A percentile compares a stretch with the other conserved stretches of the same genome.
These are phyloP conservation scores for Pyrenopolyporus hunteri DNA, from an alignment of 495 filamentous ascomycete species.

Conservation along the genomic window DNA sequence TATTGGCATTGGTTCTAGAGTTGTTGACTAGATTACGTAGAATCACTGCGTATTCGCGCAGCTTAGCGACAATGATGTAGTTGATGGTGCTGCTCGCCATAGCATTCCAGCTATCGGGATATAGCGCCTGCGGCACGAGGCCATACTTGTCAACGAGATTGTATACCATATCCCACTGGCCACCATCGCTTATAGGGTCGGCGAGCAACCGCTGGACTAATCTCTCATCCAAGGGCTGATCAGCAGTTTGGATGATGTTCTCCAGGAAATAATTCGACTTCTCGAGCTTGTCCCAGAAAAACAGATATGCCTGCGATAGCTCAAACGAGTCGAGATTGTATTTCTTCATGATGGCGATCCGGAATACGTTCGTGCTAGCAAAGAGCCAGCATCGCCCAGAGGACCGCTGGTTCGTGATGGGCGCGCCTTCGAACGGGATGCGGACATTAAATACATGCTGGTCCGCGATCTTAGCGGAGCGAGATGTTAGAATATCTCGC, in stretches of 20 bases:
- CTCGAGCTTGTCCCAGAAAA: constrained; percentile 94
- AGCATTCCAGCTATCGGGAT: constrained; percentile 80
- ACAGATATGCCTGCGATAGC: constrained; percentile 85
- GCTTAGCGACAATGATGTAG: constrained; percentile 78
- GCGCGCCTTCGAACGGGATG: constrained; percentile 79
- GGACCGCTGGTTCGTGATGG: constrained; percentile 81
- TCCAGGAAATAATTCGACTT: constrained; percentile 90
- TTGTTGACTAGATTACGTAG: constrained; percentile 60
- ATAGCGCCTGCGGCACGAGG: constrained; percentile 77
- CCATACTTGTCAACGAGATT: constrained; percentile 88
- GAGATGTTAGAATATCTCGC: constrained; percentile 60
- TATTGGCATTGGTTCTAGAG: constrained; percentile 33
- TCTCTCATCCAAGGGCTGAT: constrained; percentile 69
- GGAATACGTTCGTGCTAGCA: constrained; percentile 84
- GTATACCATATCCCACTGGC: constrained; percentile 92
- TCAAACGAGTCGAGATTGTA: constrained; percentile 78
- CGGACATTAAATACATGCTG: constrained; percentile 80
- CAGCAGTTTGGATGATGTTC: constrained; percentile 74
- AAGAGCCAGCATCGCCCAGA: constrained; percentile 91
- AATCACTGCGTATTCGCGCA: constrained; percentile 78
- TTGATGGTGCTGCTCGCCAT: constrained; percentile 71
- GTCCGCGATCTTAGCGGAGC: constrained; percentile 64
- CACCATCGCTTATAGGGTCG: constrained; percentile 77
- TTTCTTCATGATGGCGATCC: constrained; percentile 79
- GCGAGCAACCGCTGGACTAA: constrained; percentile 69